phyloP scores from a whole-genome alignment of 129 eudicot genomes.

The Erigeron canadensis region DNA sequence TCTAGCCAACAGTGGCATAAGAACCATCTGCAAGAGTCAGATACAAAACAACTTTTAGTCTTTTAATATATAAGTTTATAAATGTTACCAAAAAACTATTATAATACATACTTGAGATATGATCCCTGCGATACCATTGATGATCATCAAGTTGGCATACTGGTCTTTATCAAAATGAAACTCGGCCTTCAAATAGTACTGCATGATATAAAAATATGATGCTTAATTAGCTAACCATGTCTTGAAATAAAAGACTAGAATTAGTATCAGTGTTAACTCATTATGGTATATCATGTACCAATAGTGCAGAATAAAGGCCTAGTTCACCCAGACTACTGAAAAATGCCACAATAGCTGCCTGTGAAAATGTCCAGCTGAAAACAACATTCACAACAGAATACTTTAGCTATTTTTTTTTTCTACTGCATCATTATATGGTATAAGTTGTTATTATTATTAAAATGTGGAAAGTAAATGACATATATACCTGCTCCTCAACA shows the following conservation, averaged over 20 bases:
- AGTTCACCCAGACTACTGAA: slow-evolving; percentile 61
- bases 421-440: too few species aligned
- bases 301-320: slow-evolving; percentile 57
- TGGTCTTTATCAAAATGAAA: slow-evolving; percentile 80
- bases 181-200: slow-evolving; percentile 79
- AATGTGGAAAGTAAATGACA: not conserved
- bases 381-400: slow-evolving; percentile 9
- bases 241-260: not conserved
- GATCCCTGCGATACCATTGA: slow-evolving; percentile 72
- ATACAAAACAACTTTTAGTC: not conserved
- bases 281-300: slow-evolving; percentile 39
- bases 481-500: slow-evolving; percentile 66
- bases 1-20: slow-evolving; percentile 76
- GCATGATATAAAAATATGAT: slow-evolving; percentile 9
- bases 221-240: not conserved
- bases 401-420: not conserved
- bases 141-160: slow-evolving; percentile 84
- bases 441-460: not conserved
- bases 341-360: slow-evolving; percentile 70
- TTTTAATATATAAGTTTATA: not conserved
- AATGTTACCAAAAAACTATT: not conserved
- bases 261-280: not conserved
- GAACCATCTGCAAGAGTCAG: slow-evolving; percentile 51
- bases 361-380: slow-evolving; percentile 63
- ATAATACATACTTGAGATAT: slow-evolving; percentile 65